These are phyloP conservation scores for Uncinocarpus reesii DNA, from an alignment of 2,329 filamentous ascomycete species.

Conservation along the genomic window DNA sequence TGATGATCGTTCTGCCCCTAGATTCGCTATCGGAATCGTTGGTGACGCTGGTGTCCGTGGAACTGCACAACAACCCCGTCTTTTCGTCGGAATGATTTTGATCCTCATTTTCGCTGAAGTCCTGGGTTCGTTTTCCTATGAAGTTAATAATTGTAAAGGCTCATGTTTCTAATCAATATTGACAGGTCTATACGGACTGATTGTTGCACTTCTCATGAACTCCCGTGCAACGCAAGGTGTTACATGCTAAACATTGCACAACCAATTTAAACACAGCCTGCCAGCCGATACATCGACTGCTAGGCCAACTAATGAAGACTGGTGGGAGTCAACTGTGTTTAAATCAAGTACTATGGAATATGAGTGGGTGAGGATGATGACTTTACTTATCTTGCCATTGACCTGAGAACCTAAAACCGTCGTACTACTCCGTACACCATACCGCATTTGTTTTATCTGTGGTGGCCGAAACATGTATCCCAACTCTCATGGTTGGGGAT, in stretches of 20 bases:
- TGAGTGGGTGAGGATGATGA: slow-evolving; percentile 2
- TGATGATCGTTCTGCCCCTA: slow-evolving; percentile 14
- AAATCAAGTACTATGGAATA: background rate
- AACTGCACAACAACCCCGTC: slow-evolving; percentile 44
- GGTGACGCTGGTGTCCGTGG: slow-evolving; percentile 47
- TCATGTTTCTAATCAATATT: slow-evolving; percentile 2
- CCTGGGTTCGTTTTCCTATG: slow-evolving; percentile 58
- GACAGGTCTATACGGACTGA: slow-evolving; percentile 92
- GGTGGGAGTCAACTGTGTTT: background rate
- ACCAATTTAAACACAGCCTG: background rate
- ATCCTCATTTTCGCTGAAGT: slow-evolving; percentile 99
- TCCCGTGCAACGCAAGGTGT: slow-evolving; percentile 65
- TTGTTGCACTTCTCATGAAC: slow-evolving; percentile 99
- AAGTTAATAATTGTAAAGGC: slow-evolving; percentile 2
- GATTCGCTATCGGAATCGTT: slow-evolving; percentile 78
- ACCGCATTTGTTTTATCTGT: background rate
- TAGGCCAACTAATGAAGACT: background rate
- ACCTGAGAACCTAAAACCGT: background rate
- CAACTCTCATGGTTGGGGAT: background rate
- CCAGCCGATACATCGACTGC: too few species aligned
- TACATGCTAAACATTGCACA: slow-evolving; percentile 36
- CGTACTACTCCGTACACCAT: slow-evolving; percentile 1
- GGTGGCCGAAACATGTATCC: slow-evolving; percentile 1
- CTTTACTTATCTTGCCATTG: too few species aligned
- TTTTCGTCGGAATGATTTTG: slow-evolving; percentile 96